Base-by-base conservation (phyloP, 768 basidiomycete species). In the Calocybe indica region DNA sequence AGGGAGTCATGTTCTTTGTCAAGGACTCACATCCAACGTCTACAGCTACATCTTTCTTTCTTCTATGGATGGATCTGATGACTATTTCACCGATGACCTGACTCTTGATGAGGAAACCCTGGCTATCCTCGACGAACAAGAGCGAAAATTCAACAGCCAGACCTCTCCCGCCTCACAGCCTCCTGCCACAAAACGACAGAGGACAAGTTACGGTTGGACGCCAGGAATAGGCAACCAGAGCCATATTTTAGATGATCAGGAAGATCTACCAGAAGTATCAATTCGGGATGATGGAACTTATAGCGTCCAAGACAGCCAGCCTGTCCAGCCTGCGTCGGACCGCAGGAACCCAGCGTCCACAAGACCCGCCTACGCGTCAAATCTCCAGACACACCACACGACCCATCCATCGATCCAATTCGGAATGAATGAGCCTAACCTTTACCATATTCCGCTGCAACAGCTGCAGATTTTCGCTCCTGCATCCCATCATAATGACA, bases 181-280 rank as follows among this genome's bases (percentile, higher is more conserved):
- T 29, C 73, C 75, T 12, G 56, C 59, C 3, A 56, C 70, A 33
- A 86, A 86, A 62, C 78, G 78, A 29, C 75, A 74, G 58, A 83
- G 74, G 63, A 79, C 76, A 30, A 61, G 65, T 12, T 60, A 63
- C 42, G 70, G 74, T 51, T 76, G 75, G 72, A 65, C 56, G 41
- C 64, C 69, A 22, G 66, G 62, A 8, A 40, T 62, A 37, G 54
- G 63, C n/a, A 52, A 52, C 8, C 56, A 60, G 12, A 43, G 49
- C 11, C 51, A 59, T 35, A 52, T 63, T 22, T 40, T 56, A 42
- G 67, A 72, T 46, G 73, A 76, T 38, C 55, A 67, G 49, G 80
- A 83, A 5, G 67, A 78, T 46, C 63, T 83, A 14, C 84, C 85
- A 32, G 83, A 86, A 50, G 74, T 87, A 48, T 79, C 78, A 10